Percentiles rank a stretch among this genome's conserved stretches.
These are phyloP conservation scores for Roridomyces roridus DNA, from an alignment of 768 basidiomycete species.

Conservation along the genomic window DNA sequence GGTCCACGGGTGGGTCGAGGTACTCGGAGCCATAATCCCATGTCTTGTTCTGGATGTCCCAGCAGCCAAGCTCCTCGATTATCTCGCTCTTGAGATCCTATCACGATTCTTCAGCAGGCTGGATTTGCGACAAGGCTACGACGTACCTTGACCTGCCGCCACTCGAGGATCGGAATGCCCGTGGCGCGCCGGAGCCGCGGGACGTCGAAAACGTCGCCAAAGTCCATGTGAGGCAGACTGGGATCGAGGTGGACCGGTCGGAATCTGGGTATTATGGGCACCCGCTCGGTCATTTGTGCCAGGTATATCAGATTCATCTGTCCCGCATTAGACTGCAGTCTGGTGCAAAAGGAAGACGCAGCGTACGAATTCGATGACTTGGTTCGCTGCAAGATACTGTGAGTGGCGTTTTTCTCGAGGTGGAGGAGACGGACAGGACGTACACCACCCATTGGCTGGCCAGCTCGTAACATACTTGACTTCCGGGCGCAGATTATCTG, in stretches of 20 bases:
- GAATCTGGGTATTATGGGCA: conserved; percentile 42
- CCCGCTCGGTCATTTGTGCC: conserved; percentile 35
- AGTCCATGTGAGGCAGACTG: conserved; percentile 24
- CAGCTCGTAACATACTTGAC: too few relatives aligned
- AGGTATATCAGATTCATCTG: conserved; percentile 45
- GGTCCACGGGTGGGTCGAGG: neutral
- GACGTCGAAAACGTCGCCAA: conserved; percentile 35
- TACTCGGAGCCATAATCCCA: neutral
- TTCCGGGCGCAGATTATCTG: too few relatives aligned
- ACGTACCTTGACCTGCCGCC: conserved; percentile 40
- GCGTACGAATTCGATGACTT: too few relatives aligned
- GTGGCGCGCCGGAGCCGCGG: conserved; percentile 33
- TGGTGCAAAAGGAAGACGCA: too few relatives aligned
- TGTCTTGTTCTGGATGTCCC: neutral
- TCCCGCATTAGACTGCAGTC: too few relatives aligned
- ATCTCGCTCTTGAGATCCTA: too few relatives aligned
- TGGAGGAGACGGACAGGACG: too few relatives aligned
- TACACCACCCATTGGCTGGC: too few relatives aligned
- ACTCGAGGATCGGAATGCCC: conserved; percentile 39
- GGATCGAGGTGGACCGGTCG: conserved; percentile 35
- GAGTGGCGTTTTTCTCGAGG: too few relatives aligned
- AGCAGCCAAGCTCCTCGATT: neutral
- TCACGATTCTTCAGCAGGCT: too few relatives aligned
- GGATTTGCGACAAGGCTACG: neutral
- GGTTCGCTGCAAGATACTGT: too few relatives aligned